Base-by-base conservation (phyloP, 2,329 filamentous ascomycete genomes). In the Cladosporium oxysporum region DNA sequence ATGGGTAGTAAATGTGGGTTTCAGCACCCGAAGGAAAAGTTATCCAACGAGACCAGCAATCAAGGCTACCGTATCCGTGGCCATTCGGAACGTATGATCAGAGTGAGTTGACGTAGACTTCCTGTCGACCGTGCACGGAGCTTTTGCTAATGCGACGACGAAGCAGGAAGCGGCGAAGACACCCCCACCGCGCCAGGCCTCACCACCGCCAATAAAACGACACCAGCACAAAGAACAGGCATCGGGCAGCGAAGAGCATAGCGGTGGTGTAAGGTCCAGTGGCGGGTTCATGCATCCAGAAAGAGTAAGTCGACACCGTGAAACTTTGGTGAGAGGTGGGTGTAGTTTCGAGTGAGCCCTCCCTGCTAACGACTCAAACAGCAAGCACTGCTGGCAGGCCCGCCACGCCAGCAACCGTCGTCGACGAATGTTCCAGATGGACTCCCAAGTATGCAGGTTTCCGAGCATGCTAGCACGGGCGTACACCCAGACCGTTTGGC, bases 1-100 rank as follows among this genome's bases (percentile, higher is more conserved):
- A 49, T 41, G 18, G 60, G 49, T 49, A 11, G 21, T 5, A 35
- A 62, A 53, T 62, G 60, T 33, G 49, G 60, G 16, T 62, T 62
- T 33, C 31, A 62, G 29, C 60, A 62, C 49, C 60, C 60, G 11
- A 26, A 6, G 8, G 52, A 33, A 21, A n/a, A 12, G 6, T 10
- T 33, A 3, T 33, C 52, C 29, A 11, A 29, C 12, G 23, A n/a
- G n/a, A 55, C 52, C 10, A 31, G 52, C 28, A 10, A 21, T 12
- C n/a, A 55, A 14, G 52, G 52, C 8, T 29, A 31, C 18, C 52
- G 11, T 4, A 12, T 55, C n/a, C 52, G 52, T 11, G 52, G 52
- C 28, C 52, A 55, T 12, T 29, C 52, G 31, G 18, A 55, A 18
- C 52, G 52, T 5, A 33, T 55, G 52, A 55, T 5, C 18, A 33